Percentiles rank a stretch among this genome's conserved stretches.
These are phyloP conservation scores for Fusarium stilboides DNA, from an alignment of 2,329 filamentous ascomycete genomes.

Conservation along the genomic window DNA sequence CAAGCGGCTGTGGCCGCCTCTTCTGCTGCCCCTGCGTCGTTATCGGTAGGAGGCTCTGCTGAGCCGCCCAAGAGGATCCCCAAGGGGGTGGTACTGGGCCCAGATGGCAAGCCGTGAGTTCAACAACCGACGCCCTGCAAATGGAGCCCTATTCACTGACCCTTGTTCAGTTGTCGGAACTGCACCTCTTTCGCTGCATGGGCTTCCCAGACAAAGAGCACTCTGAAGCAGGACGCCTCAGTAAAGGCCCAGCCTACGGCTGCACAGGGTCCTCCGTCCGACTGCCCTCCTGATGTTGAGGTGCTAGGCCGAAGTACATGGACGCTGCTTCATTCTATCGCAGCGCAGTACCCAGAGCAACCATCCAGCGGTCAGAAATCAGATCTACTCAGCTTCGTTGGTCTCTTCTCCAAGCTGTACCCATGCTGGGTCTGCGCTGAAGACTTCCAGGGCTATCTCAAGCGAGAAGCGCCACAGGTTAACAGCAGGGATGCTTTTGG, in stretches of 20 bases:
- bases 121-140: conserved; percentile 17
- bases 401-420: conserved; percentile 87
- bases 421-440: conserved; percentile 97
- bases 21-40: conserved; percentile 38
- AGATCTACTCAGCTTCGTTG: conserved; percentile 84
- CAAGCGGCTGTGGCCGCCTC: conserved; percentile 41
- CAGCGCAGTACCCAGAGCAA: conserved; percentile 83
- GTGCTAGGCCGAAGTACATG: conserved; percentile 88
- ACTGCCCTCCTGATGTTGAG: conserved; percentile 94
- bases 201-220: conserved; percentile 66
- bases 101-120: conserved; percentile 87
- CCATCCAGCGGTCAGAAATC: conserved; percentile 79
- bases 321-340: conserved; percentile 94
- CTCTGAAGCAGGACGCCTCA: conserved; percentile 55
- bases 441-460: conserved; percentile 89
- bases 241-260: conserved; percentile 53
- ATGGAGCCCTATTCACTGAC: conserved; percentile 36
- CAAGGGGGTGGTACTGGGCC: conserved; percentile 81
- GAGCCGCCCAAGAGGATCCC: conserved; percentile 70
- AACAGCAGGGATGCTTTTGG: conserved; percentile 79
- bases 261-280: conserved; percentile 62
- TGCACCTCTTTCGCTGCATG: conserved; percentile 60
- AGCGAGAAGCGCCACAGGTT: conserved; percentile 75
- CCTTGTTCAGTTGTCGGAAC: conserved; percentile 52
- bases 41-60: conserved; percentile 41